These are phyloP conservation scores for Russula ochroleuca DNA, from an alignment of 768 basidiomycete species.

Conservation along the genomic window DNA sequence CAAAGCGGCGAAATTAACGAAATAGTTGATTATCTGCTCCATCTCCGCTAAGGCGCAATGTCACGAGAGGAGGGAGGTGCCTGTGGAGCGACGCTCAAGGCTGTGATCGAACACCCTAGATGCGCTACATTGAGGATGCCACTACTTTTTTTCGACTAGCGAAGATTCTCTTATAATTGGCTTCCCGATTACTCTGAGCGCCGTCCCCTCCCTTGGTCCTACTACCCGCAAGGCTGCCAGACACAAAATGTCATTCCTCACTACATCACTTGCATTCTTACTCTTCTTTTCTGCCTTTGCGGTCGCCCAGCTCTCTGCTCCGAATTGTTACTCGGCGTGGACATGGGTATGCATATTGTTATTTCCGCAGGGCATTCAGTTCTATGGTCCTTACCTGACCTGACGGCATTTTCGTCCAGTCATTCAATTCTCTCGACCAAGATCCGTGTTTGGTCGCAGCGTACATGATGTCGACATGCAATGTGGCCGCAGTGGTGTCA, in stretches of 20 bases:
- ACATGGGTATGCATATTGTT: background rate
- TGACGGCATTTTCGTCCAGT: background rate
- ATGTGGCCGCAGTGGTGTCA: too few species aligned
- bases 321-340: background rate
- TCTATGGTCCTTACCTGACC: background rate
- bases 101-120: too few species aligned
- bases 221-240: background rate
- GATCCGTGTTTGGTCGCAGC: constrained; percentile 5
- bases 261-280: background rate
- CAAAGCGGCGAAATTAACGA: background rate
- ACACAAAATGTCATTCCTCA: background rate
- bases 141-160: too few species aligned
- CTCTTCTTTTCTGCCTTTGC: background rate
- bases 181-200: too few species aligned
- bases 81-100: background rate
- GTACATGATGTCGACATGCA: background rate
- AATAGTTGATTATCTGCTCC: background rate
- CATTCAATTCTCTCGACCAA: constrained; percentile 1
- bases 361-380: background rate
- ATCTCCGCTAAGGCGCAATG: background rate
- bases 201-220: background rate
- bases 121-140: too few species aligned
- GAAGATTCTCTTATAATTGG: too few species aligned
- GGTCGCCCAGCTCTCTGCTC: background rate
- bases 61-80: background rate